Conservation (phyloP, 306 rosid genomes). For the Medicago truncatula region DNA sequence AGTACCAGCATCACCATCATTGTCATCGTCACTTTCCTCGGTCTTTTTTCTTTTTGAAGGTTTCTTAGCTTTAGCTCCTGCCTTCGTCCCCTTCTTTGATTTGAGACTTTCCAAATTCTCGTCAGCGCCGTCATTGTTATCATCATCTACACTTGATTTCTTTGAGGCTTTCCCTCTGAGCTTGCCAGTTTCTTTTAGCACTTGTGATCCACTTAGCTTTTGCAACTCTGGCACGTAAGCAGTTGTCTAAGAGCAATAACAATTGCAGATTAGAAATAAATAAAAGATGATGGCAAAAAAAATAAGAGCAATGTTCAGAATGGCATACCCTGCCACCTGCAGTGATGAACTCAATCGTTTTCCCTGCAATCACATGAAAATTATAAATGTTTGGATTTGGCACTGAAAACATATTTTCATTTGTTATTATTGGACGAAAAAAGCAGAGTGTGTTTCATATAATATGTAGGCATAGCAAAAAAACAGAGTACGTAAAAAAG, state of each 20-base stretch:
- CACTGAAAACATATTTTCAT: constrained; percentile 24
- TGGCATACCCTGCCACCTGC: constrained; percentile 92
- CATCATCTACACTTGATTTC: constrained; percentile 47
- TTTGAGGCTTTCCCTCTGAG: constrained; percentile 53
- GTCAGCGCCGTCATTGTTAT: constrained; percentile 38
- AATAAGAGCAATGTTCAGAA: constrained; percentile 38
- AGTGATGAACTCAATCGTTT: constrained; percentile 76
- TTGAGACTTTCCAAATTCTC: constrained; percentile 49
- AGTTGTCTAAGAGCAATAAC: constrained; percentile 65
- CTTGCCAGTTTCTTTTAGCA: constrained; percentile 56
- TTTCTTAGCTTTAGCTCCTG: constrained; percentile 58
- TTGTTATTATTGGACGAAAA: neutral
- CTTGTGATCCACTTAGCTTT: constrained; percentile 68
- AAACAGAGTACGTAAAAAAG: neutral
- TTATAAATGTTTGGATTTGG: constrained; percentile 7
- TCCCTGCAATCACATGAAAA: constrained; percentile 68
- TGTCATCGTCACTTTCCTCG: constrained; percentile 52
- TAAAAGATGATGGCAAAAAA: constrained; percentile 4
- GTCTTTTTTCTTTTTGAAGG: constrained; percentile 58
- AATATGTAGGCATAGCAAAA: constrained; percentile 26
- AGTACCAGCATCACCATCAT: constrained; percentile 40
- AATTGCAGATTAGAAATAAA: constrained; percentile 37
- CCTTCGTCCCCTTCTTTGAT: constrained; percentile 55
- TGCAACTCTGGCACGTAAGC: constrained; percentile 96
- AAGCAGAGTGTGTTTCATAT: constrained; percentile 22